Base-by-base conservation (phyloP, 306 rosid species). In the Malus fusca region DNA sequence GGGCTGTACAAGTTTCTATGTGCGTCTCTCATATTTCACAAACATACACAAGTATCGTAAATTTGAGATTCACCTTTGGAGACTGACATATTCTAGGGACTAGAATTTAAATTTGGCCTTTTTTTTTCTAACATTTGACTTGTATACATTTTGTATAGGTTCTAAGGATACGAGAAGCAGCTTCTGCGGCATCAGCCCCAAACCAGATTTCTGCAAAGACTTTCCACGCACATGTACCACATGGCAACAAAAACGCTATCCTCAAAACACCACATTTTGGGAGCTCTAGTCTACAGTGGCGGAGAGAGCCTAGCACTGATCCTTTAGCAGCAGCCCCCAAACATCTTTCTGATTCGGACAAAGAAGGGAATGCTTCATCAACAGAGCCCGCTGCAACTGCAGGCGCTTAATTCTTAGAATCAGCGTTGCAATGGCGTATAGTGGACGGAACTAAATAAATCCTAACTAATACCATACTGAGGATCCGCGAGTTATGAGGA, bases 261-360 rank as follows among this genome's bases (percentile, higher is more conserved):
- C 66, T 60, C 44, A 48, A n/a, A 56, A 71, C 53, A 25, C 77
- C 68, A 26, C 58, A 3, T 23, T 17, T 37, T 25, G 10, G 6
- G 40, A 37, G 68, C 43, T 52, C 56, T 55, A 22, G 43, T 64
- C 77, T 71, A 71, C 68, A 82, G 60, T 77, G 70, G 70, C 73
- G 44, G 22, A 76, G 73, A 79, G 68, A 40, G 11, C 56, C 26
- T 12, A 9, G 19, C 5, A 17, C 6, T 5, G 68, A 14, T 28
- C 18, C 56, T 22, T 56, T 35, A 55, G 26, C 46, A 11, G 42
- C 42, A 37, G 56, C 68, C 56, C 58, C 8, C 7, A 25, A 56
- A 26, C 53, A 72, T 11, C 44, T 37, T 35, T 73, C 68, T 42
- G 63, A 4, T 60, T 55, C 52, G 4, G 52, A 52, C 65, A 11